Percentiles rank a stretch among this genome's conserved stretches.
phyloP scores from a whole-genome alignment of 345 rosid genomes.

The Eucalyptus regnans region DNA sequence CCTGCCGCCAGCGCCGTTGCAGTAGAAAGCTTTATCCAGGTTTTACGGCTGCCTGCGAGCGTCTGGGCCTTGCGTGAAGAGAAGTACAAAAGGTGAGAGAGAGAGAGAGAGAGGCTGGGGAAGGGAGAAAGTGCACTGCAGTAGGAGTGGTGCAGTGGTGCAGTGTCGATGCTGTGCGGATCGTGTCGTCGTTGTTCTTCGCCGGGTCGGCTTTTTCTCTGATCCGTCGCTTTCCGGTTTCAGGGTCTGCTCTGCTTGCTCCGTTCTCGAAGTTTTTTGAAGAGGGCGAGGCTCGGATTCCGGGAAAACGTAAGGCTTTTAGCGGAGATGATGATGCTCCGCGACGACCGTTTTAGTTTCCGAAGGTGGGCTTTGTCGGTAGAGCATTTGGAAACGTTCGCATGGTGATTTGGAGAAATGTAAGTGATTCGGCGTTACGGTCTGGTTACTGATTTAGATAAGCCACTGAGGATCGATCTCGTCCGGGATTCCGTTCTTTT shows the following conservation, averaged over 20 bases:
- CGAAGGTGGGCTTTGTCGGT: not conserved
- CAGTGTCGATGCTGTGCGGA: not conserved
- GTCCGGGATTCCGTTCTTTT: not conserved
- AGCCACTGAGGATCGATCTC: not conserved
- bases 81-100: not conserved
- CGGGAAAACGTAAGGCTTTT: not conserved
- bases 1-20: no score
- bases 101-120: not conserved
- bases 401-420: not conserved
- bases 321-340: not conserved
- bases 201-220: not conserved
- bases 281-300: not conserved
- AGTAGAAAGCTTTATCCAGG: not conserved
- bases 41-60: not conserved
- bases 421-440: not conserved
- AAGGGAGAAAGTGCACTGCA: no score
- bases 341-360: not conserved
- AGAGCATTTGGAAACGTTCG: not conserved
- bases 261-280: not conserved
- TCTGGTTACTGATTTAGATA: not conserved
- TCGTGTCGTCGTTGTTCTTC: not conserved
- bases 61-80: not conserved
- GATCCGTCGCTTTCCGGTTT: not conserved
- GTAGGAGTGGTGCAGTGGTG: not conserved
- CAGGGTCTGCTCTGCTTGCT: not conserved